These are phyloP conservation scores for Saccharum officinarum DNA, from an alignment of 176 grass and related monocot genomes.

Conservation along the genomic window DNA sequence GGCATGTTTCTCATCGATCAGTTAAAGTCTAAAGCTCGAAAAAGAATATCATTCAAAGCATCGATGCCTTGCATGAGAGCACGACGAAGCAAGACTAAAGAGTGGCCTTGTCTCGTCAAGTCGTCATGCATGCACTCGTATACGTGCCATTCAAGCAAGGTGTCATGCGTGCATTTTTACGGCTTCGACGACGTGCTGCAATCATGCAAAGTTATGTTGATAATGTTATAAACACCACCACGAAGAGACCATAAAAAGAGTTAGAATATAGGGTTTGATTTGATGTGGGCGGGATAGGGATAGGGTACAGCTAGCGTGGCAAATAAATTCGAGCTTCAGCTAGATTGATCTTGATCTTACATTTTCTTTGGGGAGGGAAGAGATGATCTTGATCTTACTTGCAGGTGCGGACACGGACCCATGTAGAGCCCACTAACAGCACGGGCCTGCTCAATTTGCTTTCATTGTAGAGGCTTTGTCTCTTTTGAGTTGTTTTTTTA, in stretches of 20 bases:
- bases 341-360: not conserved
- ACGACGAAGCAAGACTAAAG: slow-evolving; percentile 2
- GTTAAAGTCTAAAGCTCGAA: slow-evolving; percentile 28
- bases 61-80: not conserved
- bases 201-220: slow-evolving; percentile 22
- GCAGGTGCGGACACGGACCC: too few species aligned
- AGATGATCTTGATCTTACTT: too few species aligned
- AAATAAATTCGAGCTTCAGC: not conserved
- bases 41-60: not conserved
- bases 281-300: not conserved
- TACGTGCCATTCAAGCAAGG: slow-evolving; percentile 39
- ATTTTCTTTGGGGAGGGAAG: too few species aligned
- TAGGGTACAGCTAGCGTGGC: not conserved
- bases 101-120: not conserved
- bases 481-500: too few species aligned
- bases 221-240: slow-evolving; percentile 3
- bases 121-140: not conserved
- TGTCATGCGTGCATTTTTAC: not conserved
- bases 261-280: too few species aligned
- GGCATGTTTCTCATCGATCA: not conserved
- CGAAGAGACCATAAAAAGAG: not conserved
- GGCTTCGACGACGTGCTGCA: slow-evolving; percentile 6
- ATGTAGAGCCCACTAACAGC: too few species aligned
- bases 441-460: too few species aligned
- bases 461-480: too few species aligned